A percentile compares a stretch with the other conserved stretches of the same genome.
phyloP scores from a whole-genome alignment of 1,139 yeast genomes.

The Yamadazyma mexicana region DNA sequence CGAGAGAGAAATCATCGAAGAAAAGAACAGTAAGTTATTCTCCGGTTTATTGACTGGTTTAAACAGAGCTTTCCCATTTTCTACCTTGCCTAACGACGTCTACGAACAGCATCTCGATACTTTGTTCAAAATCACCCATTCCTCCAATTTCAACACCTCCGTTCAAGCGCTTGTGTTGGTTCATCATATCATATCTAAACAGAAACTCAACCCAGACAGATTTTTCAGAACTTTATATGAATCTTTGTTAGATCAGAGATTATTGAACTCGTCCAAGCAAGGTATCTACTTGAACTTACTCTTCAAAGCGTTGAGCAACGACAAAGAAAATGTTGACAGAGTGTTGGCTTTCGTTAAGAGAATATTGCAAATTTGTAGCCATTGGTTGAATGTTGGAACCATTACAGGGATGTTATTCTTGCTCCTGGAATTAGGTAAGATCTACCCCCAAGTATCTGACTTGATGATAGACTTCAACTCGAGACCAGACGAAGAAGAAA shows the following conservation, averaged over 20 bases:
- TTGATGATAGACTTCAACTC: conserved; percentile 42
- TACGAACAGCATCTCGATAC: conserved; percentile 82
- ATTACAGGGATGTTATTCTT: conserved; percentile 86
- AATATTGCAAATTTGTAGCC: conserved; percentile 77
- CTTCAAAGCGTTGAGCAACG: conserved; percentile 80
- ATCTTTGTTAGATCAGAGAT: conserved; percentile 80
- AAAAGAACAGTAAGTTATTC: conserved; percentile 79
- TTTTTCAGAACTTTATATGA: conserved; percentile 89
- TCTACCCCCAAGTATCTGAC: conserved; percentile 42
- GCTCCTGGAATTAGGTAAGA: conserved; percentile 59
- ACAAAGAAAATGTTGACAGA: conserved; percentile 55
- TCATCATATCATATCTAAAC: conserved; percentile 67
- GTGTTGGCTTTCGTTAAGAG: conserved; percentile 91
- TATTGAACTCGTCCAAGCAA: conserved; percentile 82
- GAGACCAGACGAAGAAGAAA: conserved; percentile 36
- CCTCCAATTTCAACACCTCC: conserved; percentile 91
- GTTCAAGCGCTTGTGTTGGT: conserved; percentile 88
- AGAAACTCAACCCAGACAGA: conserved; percentile 64
- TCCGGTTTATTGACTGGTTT: conserved; percentile 93
- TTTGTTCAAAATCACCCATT: conserved; percentile 85
- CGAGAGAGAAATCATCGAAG: conserved; percentile 73
- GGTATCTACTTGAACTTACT: conserved; percentile 84
- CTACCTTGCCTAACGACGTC: conserved; percentile 68
- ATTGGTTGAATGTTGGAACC: conserved; percentile 88
- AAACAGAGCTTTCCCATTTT: conserved; percentile 94